phyloP scores from a whole-genome alignment of 345 rosid species.

The Camelina sativa region DNA sequence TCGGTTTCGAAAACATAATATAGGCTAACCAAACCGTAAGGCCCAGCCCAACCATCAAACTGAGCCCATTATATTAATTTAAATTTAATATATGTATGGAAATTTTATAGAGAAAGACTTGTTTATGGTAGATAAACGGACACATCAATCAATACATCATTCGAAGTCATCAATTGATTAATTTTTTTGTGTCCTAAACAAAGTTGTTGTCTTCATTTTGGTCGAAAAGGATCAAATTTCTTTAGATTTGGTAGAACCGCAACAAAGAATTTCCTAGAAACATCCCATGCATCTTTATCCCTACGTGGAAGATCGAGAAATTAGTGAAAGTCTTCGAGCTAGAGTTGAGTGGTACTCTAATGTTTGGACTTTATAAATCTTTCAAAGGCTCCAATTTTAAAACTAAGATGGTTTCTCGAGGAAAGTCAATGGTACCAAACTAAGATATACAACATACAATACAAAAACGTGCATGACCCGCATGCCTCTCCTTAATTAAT shows the following conservation, averaged over 20 bases:
- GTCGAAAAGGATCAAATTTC: neutral
- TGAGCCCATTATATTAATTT: too few relatives aligned
- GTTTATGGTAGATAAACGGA: too few relatives aligned
- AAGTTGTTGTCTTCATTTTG: neutral
- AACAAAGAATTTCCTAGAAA: neutral
- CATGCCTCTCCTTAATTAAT: too few relatives aligned
- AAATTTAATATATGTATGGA: too few relatives aligned
- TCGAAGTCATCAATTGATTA: too few relatives aligned
- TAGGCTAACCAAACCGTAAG: neutral
- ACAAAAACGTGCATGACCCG: too few relatives aligned
- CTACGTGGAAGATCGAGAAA: constrained; percentile 5
- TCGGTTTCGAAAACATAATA: neutral
- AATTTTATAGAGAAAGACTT: too few relatives aligned
- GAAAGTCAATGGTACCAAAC: neutral
- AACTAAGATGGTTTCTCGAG: neutral
- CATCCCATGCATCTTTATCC: neutral
- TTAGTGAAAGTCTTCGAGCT: constrained; percentile 6
- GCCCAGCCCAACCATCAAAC: too few relatives aligned
- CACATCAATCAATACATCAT: too few relatives aligned
- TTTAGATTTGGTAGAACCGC: neutral
- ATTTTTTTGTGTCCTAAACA: neutral
- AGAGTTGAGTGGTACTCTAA: neutral
- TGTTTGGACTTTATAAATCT: neutral
- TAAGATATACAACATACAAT: too few relatives aligned
- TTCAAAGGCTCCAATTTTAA: neutral